These are phyloP conservation scores for Crocinoboletus sp. DNA, from an alignment of 1,284 basidiomycete genomes.

Conservation along the genomic window DNA sequence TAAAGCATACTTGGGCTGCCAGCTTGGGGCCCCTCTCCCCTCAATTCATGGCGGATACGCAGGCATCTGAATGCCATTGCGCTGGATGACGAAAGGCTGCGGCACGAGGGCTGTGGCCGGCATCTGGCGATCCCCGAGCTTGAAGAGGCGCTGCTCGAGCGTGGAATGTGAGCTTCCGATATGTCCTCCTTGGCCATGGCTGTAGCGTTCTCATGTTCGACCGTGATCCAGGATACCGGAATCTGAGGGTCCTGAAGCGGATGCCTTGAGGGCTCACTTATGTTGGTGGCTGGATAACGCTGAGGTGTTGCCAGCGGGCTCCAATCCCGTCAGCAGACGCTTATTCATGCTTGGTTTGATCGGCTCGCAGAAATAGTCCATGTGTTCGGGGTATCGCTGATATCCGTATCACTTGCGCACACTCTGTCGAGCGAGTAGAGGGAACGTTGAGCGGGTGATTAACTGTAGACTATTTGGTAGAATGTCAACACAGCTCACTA, in stretches of 20 bases:
- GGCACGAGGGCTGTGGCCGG: slow-evolving; percentile 44
- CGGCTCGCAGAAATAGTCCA: slow-evolving; percentile 27
- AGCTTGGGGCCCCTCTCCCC: slow-evolving; percentile 48
- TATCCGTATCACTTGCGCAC: no score
- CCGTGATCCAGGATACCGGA: slow-evolving; percentile 22
- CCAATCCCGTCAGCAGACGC: slow-evolving; percentile 40
- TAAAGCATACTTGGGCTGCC: slow-evolving; percentile 55
- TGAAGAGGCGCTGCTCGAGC: slow-evolving; percentile 60
- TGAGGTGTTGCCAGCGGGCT: slow-evolving; percentile 28
- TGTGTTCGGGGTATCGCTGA: no score
- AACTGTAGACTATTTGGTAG: no score
- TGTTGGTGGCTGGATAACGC: slow-evolving; percentile 55
- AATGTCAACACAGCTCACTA: no score
- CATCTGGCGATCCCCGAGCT: slow-evolving; percentile 50
- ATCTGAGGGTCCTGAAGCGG: slow-evolving; percentile 33
- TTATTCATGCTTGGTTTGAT: slow-evolving; percentile 36
- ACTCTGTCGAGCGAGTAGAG: no score
- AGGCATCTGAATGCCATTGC: slow-evolving; percentile 51
- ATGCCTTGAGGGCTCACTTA: slow-evolving; percentile 45
- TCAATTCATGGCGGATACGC: slow-evolving; percentile 51
- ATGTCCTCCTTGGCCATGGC: not conserved
- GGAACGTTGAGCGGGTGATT: no score
- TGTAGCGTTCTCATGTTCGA: not conserved
- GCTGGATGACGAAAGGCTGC: slow-evolving; percentile 56
- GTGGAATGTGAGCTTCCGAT: slow-evolving; percentile 59